Percentiles rank a stretch among this genome's conserved stretches.
phyloP scores from a whole-genome alignment of 352 stramenopile genomes.

The Globisporangium paddicum region DNA sequence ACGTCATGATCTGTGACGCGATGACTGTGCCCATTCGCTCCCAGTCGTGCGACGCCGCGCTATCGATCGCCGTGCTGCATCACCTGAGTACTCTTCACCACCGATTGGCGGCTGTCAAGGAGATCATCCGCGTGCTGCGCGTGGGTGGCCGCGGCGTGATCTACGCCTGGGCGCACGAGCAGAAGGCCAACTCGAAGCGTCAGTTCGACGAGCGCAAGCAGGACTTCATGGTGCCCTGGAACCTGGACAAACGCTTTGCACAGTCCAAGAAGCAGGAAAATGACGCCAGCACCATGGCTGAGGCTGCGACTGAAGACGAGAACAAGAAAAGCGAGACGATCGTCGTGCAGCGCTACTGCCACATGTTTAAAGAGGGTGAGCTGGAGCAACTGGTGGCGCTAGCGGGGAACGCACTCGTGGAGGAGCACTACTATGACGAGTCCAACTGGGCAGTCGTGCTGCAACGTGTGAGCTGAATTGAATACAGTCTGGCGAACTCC shows the following conservation, averaged over 20 bases:
- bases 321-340: constrained; percentile 14
- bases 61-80: constrained; percentile 85
- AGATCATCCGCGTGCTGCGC: constrained; percentile 69
- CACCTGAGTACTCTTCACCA: constrained; percentile 76
- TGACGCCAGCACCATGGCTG: neutral
- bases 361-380: constrained; percentile 88
- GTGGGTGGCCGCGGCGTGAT: constrained; percentile 70
- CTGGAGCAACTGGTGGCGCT: constrained; percentile 59
- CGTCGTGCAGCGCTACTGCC: constrained; percentile 83
- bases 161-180: constrained; percentile 86
- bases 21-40: constrained; percentile 72
- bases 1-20: constrained; percentile 74
- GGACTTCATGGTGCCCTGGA: constrained; percentile 89
- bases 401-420: constrained; percentile 56
- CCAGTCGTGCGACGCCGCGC: constrained; percentile 61
- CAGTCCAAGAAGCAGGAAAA: constrained; percentile 10
- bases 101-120: constrained; percentile 65
- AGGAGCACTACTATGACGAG: constrained; percentile 82
- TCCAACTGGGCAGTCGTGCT: constrained; percentile 86
- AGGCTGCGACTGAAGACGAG: neutral
- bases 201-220: constrained; percentile 64
- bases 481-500: no score
- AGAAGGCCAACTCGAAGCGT: constrained; percentile 68
- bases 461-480: constrained; percentile 24
- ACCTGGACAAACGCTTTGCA: constrained; percentile 75